phyloP scores from a whole-genome alignment of 1,139 yeast genomes.

The Suhomyces wounanorum region DNA sequence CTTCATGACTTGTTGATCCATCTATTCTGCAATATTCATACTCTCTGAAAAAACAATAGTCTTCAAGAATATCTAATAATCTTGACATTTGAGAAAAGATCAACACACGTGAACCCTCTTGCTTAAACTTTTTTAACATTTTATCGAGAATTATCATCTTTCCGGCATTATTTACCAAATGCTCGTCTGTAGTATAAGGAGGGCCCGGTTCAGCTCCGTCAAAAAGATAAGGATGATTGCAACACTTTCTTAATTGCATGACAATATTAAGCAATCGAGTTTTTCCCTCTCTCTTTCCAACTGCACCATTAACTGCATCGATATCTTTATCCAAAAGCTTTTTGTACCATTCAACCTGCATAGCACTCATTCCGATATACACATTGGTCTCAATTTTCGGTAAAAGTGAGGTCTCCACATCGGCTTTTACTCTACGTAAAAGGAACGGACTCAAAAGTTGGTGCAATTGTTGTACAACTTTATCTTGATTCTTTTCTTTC shows the following conservation, averaged over 20 bases:
- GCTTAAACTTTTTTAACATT: constrained; percentile 58
- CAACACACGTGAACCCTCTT: constrained; percentile 73
- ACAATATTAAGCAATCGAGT: constrained; percentile 75
- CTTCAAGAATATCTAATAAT: constrained; percentile 76
- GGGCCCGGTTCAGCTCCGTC: constrained; percentile 92
- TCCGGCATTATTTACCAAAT: constrained; percentile 69
- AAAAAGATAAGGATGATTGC: constrained; percentile 80
- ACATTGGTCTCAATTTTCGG: constrained; percentile 76
- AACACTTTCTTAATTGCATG: constrained; percentile 81
- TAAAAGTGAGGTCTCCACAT: constrained; percentile 72
- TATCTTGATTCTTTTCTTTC: constrained; percentile 61
- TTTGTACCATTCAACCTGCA: constrained; percentile 79
- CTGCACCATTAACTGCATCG: constrained; percentile 81
- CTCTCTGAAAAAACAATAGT: constrained; percentile 69
- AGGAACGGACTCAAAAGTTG: constrained; percentile 80
- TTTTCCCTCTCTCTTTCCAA: constrained; percentile 72
- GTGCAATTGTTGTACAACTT: constrained; percentile 86
- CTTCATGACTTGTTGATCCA: constrained; percentile 79
- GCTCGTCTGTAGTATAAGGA: constrained; percentile 82
- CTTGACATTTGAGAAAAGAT: constrained; percentile 84
- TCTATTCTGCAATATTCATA: constrained; percentile 76
- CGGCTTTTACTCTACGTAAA: constrained; percentile 75
- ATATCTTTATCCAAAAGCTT: constrained; percentile 75
- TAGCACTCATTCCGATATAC: constrained; percentile 71
- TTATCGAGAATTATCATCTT: constrained; percentile 74